phyloP scores from a whole-genome alignment of 2,329 filamentous ascomycete genomes.

The Pseudogymnoascus sp. region DNA sequence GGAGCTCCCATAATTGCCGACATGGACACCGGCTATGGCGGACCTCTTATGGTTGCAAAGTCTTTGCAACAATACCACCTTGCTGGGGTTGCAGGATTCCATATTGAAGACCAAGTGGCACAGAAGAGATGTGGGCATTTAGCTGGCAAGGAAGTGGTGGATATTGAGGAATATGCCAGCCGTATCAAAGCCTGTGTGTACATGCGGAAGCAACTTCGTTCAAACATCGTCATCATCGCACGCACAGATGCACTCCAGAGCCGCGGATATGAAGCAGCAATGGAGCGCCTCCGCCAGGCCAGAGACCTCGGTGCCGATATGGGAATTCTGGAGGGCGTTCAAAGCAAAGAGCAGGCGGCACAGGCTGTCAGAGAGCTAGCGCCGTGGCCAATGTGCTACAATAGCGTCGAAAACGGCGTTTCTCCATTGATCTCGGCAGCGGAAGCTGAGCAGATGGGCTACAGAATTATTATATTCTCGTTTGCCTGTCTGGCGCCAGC shows the following conservation, averaged over 20 bases:
- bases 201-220: constrained; percentile 40
- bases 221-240: constrained; percentile 58
- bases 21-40: constrained; percentile 47
- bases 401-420: constrained; percentile 49
- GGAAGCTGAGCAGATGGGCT: constrained; percentile 49
- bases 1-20: constrained; percentile 43
- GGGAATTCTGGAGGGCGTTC: constrained; percentile 53
- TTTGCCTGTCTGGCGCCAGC: constrained; percentile 42
- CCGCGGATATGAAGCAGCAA: constrained; percentile 49
- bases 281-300: constrained; percentile 44
- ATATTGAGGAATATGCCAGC: constrained; percentile 43
- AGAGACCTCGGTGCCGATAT: constrained; percentile 50
- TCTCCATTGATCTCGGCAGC: constrained; percentile 45
- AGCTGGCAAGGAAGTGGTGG: constrained; percentile 52
- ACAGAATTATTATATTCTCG: constrained; percentile 52
- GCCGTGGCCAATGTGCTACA: constrained; percentile 45
- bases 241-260: constrained; percentile 54
- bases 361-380: constrained; percentile 35
- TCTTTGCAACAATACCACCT: constrained; percentile 45
- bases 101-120: constrained; percentile 57
- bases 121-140: constrained; percentile 62
- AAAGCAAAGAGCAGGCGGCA: constrained; percentile 41
- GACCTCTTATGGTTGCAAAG: constrained; percentile 45
- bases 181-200: constrained; percentile 49
- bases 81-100: constrained; percentile 50